Evolutionary conservation across 257 asterid species (phyloP), one percentile per base, ranked within the genome.

Genomic region (Eustoma russellianum): DNA sequence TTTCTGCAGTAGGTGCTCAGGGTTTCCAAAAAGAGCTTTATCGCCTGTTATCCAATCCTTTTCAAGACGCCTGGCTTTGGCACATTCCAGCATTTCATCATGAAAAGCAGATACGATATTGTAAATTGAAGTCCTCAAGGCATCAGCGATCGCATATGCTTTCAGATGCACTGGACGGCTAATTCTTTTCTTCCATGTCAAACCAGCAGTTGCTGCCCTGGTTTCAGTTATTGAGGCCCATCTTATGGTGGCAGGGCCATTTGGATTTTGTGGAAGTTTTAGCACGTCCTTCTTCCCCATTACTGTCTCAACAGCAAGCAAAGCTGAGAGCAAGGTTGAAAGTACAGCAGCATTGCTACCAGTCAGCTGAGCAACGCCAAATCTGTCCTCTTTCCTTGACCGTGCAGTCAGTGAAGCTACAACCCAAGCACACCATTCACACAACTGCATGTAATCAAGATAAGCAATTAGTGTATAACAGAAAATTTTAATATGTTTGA

Each of bases 351-450:
- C 79, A 67, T 85, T 85, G 74, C 93, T 77, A 19, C 95, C 94
- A 16, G 97, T 80, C 65, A 88, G 83, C 62, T 92, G 98, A 56
- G 95, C 97, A 48, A 85, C 88, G 5, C 98, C 98, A 58, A 73
- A 92, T 43, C 79, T 72, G 67, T 92, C 98, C 81, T 88, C 98
- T 73, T 74, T 92, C 48, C 64, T 95, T 11, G 98, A 92, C 53
- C 82, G 69, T 47, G 92, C 71, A 17, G 97, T 92, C 72, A 92
- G 61, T 17, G 94, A 85, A 64, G 95, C 74, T 41, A 81, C 74
- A 52, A 68, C 77, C 17, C 86, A 79, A 17, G 94, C 93, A 74
- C 90, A 79, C 97, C 98, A 88, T 17, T 77, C 77, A 61, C 81
- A 82, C 15, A 80, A 77, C 97, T 92, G 90, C 80, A 60, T 55